Evolutionary conservation across 805 yeast genomes (phyloP), one percentile per base, ranked within the genome.

Genomic region (Ogataea populi-albae): DNA sequence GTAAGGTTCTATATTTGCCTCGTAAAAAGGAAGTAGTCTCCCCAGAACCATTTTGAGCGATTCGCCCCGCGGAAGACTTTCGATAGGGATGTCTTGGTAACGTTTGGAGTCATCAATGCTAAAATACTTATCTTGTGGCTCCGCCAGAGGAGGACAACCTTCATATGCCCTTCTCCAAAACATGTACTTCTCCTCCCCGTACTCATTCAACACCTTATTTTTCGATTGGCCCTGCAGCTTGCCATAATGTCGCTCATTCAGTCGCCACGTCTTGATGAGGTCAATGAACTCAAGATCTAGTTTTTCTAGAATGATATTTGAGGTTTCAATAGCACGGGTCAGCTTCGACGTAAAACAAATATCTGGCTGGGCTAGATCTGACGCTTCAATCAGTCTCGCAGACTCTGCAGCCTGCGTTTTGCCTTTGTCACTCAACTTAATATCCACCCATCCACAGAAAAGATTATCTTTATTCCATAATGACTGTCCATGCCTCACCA

Each of bases 391-490:
- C 50, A 82, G 61, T 33, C 68, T 66, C 17, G 86, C 87, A 23
- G 87, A 80, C 46, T 73, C 65, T 28, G 58, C 55, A 16, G 94
- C 94, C 60, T 85, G 93, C 42, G 66, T 62, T 46, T 68, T 65
- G 31, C 95, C 95, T 42, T 74, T 71, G 6, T 65, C 77, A 3
- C 89, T 79, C 49, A 85, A 66, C 40, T 72, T 69, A 22, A 83
- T 81, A 62, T 85, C 91, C 20, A 82, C 78, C 95, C 95, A 85
- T 14, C 95, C 95, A 59, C 93, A 83, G 63, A 85, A 85, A 46
- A 77, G 68, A 61, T 82, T 78, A 54, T 75, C 75, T 56, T 81
- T 78, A 57, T 85, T 85, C 77, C 86, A 78, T 53, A 77, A 80
- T 54, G 88, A 80, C 59, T 85, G 85, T 4, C 95, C 95, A 68